Evolutionary conservation across 768 basidiomycete genomes (phyloP), one percentile per base, ranked within the genome.

Genomic region (Hericium alpestre): DNA sequence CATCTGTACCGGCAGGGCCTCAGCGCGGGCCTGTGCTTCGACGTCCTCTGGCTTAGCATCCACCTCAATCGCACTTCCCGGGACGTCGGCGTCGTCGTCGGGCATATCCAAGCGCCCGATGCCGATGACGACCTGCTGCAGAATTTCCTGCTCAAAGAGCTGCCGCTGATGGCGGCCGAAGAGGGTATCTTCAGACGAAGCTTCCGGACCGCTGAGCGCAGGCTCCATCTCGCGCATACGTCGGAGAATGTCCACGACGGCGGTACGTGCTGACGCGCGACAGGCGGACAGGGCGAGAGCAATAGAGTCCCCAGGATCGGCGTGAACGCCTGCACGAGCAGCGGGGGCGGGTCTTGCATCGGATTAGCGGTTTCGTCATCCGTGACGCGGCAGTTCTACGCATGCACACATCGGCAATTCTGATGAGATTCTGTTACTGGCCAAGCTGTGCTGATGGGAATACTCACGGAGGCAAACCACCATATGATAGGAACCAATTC

Each of bases 251-350:
- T 89, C 81, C 16, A 94, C 90, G 56, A 96, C 78, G 2, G 87
- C 83, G 52, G 78, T 75, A 59, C 91, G 80, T 18, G 91, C 82
- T 3, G 82, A 77, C 27, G 83, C 83, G 51, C 86, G 38, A 96
- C 84, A 51, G 78, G 71, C 51, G 79, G 75, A 63, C 90, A 92
- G 25, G 85, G 78, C 66, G 86, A 91, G 48, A 97, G 81, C 13
- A 98, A 78, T 27, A 98, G 74, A 0, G 89, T 88, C 46, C 90
- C 93, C 32, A 98, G 78, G 51, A 96, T 86, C 12, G 91, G 90
- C 2, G 93, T 96, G 70, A 98, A 98, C 4, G 87, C 82, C 64
- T 89, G 86, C 2, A 90, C 88, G 40, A 85, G 80, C 48, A 98
- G 83, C 49, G 67, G 72, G 63, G 70, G 79, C 27, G 61, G 66